Evolutionary conservation across 83 land plant genomes (phyloP).

Genomic region (Picea mariana): DNA sequence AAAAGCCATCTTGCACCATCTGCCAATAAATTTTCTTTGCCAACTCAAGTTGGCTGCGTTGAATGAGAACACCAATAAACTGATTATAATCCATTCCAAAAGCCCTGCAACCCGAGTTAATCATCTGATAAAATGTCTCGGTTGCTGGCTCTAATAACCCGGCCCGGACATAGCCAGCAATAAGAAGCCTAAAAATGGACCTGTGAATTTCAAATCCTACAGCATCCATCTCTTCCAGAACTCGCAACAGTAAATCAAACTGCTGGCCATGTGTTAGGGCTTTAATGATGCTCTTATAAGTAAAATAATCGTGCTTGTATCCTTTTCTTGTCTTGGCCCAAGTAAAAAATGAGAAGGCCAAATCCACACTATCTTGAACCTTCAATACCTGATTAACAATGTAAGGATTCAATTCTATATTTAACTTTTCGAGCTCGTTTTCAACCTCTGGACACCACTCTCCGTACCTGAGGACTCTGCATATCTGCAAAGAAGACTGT

Average conservation of each 20-base stretch:
- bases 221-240: constrained; percentile 11
- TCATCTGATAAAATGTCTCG: constrained; percentile 48
- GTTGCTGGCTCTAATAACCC: constrained; percentile 45
- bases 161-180: constrained; percentile 35
- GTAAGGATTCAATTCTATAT: constrained; percentile 22
- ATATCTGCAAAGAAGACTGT: constrained; percentile 11
- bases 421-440: constrained; percentile 22
- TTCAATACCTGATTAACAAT: constrained; percentile 36
- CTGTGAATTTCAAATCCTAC: constrained; percentile 31
- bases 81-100: constrained; percentile 57
- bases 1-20: constrained; percentile 45
- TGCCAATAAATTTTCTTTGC: constrained; percentile 41
- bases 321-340: constrained; percentile 28
- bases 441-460: constrained; percentile 27
- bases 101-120: constrained; percentile 38
- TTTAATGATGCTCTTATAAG: constrained; percentile 15
- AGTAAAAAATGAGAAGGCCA: constrained; percentile 23
- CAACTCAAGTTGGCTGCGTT: constrained; percentile 37
- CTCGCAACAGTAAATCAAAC: constrained; percentile 19
- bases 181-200: constrained; percentile 34
- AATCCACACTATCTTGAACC: constrained; percentile 7
- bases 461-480: neutral
- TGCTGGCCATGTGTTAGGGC: constrained; percentile 14
- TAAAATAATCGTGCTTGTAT: constrained; percentile 27
- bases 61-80: constrained; percentile 48